Evolutionary conservation across 2,329 filamentous ascomycete species (phyloP).

Genomic region (Cryphonectria naterciae): DNA sequence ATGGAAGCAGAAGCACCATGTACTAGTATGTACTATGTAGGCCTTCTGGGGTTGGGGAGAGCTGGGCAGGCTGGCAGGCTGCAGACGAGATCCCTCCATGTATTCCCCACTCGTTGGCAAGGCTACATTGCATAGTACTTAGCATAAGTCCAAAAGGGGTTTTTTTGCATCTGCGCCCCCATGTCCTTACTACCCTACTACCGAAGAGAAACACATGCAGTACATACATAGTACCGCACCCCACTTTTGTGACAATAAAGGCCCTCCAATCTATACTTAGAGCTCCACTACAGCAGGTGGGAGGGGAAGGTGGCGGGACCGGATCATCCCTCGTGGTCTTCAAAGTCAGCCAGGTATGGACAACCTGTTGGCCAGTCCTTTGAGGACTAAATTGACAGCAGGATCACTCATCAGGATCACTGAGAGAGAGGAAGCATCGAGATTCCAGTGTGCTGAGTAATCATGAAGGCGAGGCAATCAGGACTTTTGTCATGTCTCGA

Average conservation of each 20-base stretch:
- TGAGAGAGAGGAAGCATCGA: not conserved
- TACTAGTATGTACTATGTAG: not conserved
- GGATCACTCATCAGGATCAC: not conserved
- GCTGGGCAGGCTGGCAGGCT: not conserved
- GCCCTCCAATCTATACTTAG: not conserved
- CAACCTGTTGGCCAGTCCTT: not conserved
- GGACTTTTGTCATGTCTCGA: not conserved
- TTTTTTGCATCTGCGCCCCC: not conserved
- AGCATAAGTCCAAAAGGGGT: not conserved
- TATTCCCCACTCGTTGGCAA: not conserved
- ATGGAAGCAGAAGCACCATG: not conserved
- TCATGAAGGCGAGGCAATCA: not conserved
- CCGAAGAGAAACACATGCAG: not conserved
- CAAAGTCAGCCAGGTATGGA: not conserved
- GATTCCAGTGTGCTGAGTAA: not conserved
- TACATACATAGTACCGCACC: not conserved
- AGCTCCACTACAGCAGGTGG: not conserved
- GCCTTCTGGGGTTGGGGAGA: not conserved
- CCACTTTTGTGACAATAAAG: not conserved
- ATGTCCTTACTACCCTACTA: not conserved
- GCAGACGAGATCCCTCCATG: not conserved
- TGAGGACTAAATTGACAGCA: not conserved
- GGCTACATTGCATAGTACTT: not conserved
- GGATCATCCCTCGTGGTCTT: not conserved
- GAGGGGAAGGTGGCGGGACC: not conserved